Percentiles rank a stretch among this genome's conserved stretches.
phyloP scores from a whole-genome alignment of 352 stramenopile species.

The Aphanomyces stellatus region DNA sequence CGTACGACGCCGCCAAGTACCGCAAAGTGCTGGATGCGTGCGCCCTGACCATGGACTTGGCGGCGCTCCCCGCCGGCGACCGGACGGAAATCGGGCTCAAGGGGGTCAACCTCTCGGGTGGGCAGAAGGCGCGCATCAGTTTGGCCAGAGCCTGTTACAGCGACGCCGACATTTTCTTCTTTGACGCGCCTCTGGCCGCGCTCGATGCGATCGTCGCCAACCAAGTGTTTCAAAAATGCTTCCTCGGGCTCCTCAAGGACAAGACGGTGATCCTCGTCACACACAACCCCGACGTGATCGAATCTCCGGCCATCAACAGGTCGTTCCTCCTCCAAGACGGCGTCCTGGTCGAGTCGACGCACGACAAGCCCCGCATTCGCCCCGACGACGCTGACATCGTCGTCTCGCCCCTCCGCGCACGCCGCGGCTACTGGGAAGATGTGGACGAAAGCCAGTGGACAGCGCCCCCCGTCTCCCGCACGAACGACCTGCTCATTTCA shows the following conservation, averaged over 20 bases:
- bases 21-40: constrained; percentile 20
- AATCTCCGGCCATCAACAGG: constrained; percentile 26
- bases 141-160: constrained; percentile 13
- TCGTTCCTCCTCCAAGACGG: constrained; percentile 32
- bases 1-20: constrained; percentile 51
- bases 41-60: constrained; percentile 17
- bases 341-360: background rate
- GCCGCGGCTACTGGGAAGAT: background rate
- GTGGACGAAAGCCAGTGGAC: background rate
- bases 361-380: background rate
- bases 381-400: constrained; percentile 9
- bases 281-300: constrained; percentile 32
- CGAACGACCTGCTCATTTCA: constrained; percentile 25
- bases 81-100: constrained; percentile 39
- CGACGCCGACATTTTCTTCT: constrained; percentile 5
- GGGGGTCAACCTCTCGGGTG: constrained; percentile 32
- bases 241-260: constrained; percentile 36
- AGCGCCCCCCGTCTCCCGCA: constrained; percentile 33
- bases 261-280: constrained; percentile 79
- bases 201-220: constrained; percentile 87
- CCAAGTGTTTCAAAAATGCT: constrained; percentile 79
- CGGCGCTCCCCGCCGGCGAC: constrained; percentile 47
- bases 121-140: constrained; percentile 26
- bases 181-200: constrained; percentile 25
- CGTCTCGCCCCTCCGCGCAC: constrained; percentile 29